Conservation (phyloP, 1,139 yeast genomes). For the Geotrichum klebahnii region DNA sequence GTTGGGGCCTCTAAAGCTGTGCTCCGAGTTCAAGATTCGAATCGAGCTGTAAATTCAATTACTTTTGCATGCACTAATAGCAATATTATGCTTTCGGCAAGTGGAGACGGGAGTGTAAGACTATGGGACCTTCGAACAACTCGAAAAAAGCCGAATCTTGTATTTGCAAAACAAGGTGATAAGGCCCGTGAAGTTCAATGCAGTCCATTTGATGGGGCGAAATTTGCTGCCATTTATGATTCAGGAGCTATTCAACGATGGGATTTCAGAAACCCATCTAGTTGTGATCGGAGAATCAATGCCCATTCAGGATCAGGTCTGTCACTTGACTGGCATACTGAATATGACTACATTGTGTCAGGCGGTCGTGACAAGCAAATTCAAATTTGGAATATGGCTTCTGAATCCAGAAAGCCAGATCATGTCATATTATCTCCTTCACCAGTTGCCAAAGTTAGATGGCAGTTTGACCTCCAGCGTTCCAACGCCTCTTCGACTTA, state of each 20-base stretch:
- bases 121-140: slow-evolving; percentile 79
- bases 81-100: slow-evolving; percentile 68
- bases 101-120: slow-evolving; percentile 85
- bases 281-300: slow-evolving; percentile 63
- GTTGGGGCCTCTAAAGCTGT: slow-evolving; percentile 35
- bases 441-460: slow-evolving; percentile 66
- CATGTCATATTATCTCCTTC: slow-evolving; percentile 71
- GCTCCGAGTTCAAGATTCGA: slow-evolving; percentile 56
- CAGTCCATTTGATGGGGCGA: slow-evolving; percentile 43
- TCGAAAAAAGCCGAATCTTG: slow-evolving; percentile 44
- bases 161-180: slow-evolving; percentile 49
- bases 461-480: slow-evolving; percentile 46
- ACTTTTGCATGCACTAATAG: slow-evolving; percentile 62
- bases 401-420: slow-evolving; percentile 56
- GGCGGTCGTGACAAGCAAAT: slow-evolving; percentile 90
- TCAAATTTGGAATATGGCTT: slow-evolving; percentile 68
- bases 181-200: slow-evolving; percentile 42
- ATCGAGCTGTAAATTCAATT: slow-evolving; percentile 74
- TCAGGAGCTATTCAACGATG: slow-evolving; percentile 82
- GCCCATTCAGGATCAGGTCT: slow-evolving; percentile 93
- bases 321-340: slow-evolving; percentile 85
- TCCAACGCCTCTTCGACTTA: slow-evolving; percentile 21
- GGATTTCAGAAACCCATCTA: slow-evolving; percentile 58
- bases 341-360: slow-evolving; percentile 72
- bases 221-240: slow-evolving; percentile 75